A percentile compares a stretch with the other conserved stretches of the same genome.
Conservation (phyloP, 1,139 yeast species). For the Geotrichum bryndzae region DNA sequence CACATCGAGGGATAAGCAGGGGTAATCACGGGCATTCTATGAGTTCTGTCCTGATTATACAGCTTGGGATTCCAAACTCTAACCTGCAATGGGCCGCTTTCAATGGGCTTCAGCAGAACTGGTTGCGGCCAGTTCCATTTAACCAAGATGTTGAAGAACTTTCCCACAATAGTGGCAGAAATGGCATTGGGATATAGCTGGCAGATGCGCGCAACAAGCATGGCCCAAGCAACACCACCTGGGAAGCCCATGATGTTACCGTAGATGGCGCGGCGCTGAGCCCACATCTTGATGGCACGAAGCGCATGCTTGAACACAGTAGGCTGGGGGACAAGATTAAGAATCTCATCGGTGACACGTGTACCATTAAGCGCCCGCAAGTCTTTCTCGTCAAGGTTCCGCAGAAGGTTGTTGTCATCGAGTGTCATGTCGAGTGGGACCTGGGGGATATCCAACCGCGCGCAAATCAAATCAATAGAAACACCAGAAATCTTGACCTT, state of each 20-base stretch:
- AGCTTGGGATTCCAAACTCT: slow-evolving; percentile 95
- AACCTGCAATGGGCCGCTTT: slow-evolving; percentile 94
- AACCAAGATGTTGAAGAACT: slow-evolving; percentile 77
- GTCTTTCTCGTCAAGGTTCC: slow-evolving; percentile 86
- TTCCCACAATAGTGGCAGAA: slow-evolving; percentile 80
- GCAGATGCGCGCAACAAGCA: slow-evolving; percentile 94
- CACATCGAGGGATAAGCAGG: slow-evolving; percentile 99
- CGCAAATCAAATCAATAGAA: slow-evolving; percentile 83
- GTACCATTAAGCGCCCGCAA: slow-evolving; percentile 89
- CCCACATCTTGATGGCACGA: slow-evolving; percentile 93
- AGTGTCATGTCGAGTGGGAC: slow-evolving; percentile 69
- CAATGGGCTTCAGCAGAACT: slow-evolving; percentile 81
- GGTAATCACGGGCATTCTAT: slow-evolving; percentile 97
- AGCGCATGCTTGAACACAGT: slow-evolving; percentile 89
- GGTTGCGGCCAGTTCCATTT: slow-evolving; percentile 99
- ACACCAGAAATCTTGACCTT: slow-evolving; percentile 83
- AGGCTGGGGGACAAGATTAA: slow-evolving; percentile 83
- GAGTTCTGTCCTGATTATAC: slow-evolving; percentile 81
- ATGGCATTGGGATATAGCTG: slow-evolving; percentile 95
- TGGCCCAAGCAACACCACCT: slow-evolving; percentile 99
- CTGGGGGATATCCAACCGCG: slow-evolving; percentile 72
- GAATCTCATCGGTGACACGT: slow-evolving; percentile 91
- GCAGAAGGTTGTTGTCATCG: slow-evolving; percentile 75
- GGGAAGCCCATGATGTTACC: slow-evolving; percentile 96
- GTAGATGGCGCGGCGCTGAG: slow-evolving; percentile 87